phyloP scores from a whole-genome alignment of 148 eudicot species.

The Heliosperma pusillum region DNA sequence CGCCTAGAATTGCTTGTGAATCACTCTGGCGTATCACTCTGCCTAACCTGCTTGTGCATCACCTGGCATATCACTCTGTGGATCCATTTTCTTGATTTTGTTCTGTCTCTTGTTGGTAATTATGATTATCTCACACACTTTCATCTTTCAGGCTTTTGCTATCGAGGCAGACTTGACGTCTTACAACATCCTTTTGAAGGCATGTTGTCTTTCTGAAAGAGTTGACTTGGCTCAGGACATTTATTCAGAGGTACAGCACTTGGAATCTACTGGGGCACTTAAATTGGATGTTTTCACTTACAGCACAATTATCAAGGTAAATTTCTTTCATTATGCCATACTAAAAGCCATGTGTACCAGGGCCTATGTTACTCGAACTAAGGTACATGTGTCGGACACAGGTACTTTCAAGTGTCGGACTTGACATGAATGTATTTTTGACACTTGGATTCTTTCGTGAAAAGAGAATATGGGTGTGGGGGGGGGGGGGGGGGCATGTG shows the following conservation, averaged over 20 bases:
- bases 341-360: constrained; percentile 3
- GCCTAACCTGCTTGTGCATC: no score
- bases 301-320: constrained; percentile 92
- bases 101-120: background rate
- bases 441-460: background rate
- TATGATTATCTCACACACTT: constrained; percentile 11
- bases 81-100: background rate
- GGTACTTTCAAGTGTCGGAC: background rate
- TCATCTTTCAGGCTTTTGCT: constrained; percentile 50
- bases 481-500: no score
- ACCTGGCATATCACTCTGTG: no score
- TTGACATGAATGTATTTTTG: background rate
- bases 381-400: background rate
- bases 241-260: constrained; percentile 52
- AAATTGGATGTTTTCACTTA: constrained; percentile 90
- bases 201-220: constrained; percentile 81
- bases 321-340: constrained; percentile 10
- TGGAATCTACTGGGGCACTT: constrained; percentile 64
- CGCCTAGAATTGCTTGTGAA: no score
- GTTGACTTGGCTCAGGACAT: constrained; percentile 91
- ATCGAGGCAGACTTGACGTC: constrained; percentile 75
- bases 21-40: no score
- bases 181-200: constrained; percentile 84
- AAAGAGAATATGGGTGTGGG: background rate
- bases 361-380: background rate